Evolutionary conservation across 768 basidiomycete species (phyloP), one percentile per base, ranked within the genome.

Genomic region (Calocera cornea): DNA sequence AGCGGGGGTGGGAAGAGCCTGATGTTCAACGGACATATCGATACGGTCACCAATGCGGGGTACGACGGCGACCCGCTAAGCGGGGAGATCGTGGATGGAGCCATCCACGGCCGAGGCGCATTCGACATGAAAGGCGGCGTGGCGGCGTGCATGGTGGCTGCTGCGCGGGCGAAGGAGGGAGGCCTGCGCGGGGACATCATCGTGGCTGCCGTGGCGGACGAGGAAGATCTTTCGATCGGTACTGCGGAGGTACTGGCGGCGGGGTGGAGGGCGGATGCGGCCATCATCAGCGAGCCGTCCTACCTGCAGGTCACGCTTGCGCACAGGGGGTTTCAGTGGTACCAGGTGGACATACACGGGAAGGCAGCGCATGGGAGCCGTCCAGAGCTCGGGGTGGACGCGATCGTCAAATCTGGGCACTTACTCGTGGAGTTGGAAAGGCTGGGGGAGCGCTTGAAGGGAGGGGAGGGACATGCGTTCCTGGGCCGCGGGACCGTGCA

Each of bases 111-210:
- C 1, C 49, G 69, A 1, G 69, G 69, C 16, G 65, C 67, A 7
- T 49, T 17, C 34, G 69, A 70, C 41, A 70, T 70, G 69, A 70
- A 70, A 36, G 67, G 67, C 22, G 69, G 69, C 0, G 65, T 70
- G 27, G 67, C 67, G 0, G 69, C 69, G 0, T 64, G 27, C 2
- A 41, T 69, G 63, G 65, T 65, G 0, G 67, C 64, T 5, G 69
- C 66, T 17, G 64, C 19, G 33, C 60, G 27, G 54, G 66, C 34
- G 64, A 69, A 65, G 65, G 60, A 1, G 34, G 49, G 0, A 41
- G 65, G 5, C 10, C 22, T 10, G 54, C 50, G 54, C 17, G 65
- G 64, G n/a, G 41, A 34, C 11, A 47, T 49, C 22, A 40, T 66
- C 2, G 7, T 68, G 38, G 41, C 65, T 3, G 65, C 60, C 12